Percentiles rank a stretch among this genome's conserved stretches.
These are phyloP conservation scores for Camellia oleifera DNA, from an alignment of 179 eudicot genomes.

Conservation along the genomic window DNA sequence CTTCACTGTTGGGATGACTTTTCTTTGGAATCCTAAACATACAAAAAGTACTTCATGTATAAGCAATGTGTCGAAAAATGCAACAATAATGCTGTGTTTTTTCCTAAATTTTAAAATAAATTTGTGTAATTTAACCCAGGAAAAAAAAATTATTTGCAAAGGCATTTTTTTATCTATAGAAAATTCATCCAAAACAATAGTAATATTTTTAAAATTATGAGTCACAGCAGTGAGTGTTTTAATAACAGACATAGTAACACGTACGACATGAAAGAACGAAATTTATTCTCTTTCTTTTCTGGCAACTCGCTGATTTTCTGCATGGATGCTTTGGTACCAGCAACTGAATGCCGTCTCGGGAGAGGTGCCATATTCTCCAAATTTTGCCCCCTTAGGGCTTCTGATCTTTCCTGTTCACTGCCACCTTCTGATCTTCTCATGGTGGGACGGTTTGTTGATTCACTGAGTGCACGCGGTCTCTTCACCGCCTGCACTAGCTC, in stretches of 20 bases:
- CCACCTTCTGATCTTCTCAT: constrained; percentile 56
- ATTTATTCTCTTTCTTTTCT: constrained; percentile 59
- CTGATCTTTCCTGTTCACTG: constrained; percentile 29
- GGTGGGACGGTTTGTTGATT: constrained; percentile 66
- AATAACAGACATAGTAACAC: not conserved
- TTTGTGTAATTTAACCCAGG: not conserved
- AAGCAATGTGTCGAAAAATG: not conserved
- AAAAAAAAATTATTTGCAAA: not conserved
- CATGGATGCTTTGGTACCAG: constrained; percentile 52
- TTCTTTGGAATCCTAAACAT: constrained; percentile 65
- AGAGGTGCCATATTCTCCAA: constrained; percentile 41
- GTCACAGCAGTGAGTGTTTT: not conserved
- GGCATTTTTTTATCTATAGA: too few species aligned
- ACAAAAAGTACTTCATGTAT: not conserved
- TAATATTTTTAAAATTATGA: not conserved
- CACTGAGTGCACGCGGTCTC: constrained; percentile 80
- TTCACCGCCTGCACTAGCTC: constrained; percentile 91
- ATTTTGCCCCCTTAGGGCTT: constrained; percentile 47
- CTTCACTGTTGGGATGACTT: constrained; percentile 35
- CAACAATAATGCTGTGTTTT: too few species aligned
- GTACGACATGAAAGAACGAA: constrained; percentile 86
- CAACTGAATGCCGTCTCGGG: constrained; percentile 52
- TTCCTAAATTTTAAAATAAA: too few species aligned
- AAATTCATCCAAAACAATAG: not conserved
- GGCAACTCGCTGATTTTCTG: constrained; percentile 69